Evolutionary conservation across 768 basidiomycete genomes (phyloP).

Genomic region (Galerina marginata): DNA sequence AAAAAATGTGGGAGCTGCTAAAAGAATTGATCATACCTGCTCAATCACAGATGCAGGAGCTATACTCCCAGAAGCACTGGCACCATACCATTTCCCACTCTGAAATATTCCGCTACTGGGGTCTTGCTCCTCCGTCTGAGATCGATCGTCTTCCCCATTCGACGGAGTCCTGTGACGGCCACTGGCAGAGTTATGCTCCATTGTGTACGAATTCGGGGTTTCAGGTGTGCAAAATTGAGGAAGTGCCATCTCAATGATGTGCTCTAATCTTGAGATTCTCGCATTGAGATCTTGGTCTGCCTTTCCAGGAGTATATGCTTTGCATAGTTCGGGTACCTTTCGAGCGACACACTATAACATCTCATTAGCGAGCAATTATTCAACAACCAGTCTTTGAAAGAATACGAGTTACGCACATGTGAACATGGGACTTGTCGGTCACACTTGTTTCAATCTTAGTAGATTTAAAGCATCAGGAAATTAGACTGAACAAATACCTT

Average conservation of each 20-base stretch:
- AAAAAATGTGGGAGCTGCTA: not conserved
- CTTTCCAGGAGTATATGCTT: slow-evolving; percentile 88
- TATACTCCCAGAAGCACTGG: slow-evolving; percentile 82
- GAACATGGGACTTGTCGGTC: slow-evolving; percentile 86
- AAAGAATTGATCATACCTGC: slow-evolving; percentile 52
- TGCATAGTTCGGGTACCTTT: slow-evolving; percentile 87
- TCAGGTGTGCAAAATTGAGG: slow-evolving; percentile 70
- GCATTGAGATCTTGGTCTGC: slow-evolving; percentile 80
- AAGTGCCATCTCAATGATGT: slow-evolving; percentile 79
- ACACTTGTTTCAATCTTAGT: slow-evolving; percentile 54
- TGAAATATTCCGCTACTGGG: slow-evolving; percentile 78
- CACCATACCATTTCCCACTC: slow-evolving; percentile 87
- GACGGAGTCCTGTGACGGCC: slow-evolving; percentile 56
- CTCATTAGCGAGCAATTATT: slow-evolving; percentile 23
- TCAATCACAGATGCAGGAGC: slow-evolving; percentile 81
- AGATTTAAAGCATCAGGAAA: slow-evolving; percentile 9
- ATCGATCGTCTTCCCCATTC: slow-evolving; percentile 69
- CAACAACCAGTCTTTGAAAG: not conserved
- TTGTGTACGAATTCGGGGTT: slow-evolving; percentile 37
- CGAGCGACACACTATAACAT: slow-evolving; percentile 72
- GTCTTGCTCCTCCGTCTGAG: slow-evolving; percentile 80
- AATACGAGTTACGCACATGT: slow-evolving; percentile 57
- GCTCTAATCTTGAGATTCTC: slow-evolving; percentile 77
- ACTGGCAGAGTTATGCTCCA: slow-evolving; percentile 29
- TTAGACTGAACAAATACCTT: slow-evolving; percentile 53